These are phyloP conservation scores for Schizothecium vesticola DNA, from an alignment of 495 filamentous ascomycete genomes.

Conservation along the genomic window DNA sequence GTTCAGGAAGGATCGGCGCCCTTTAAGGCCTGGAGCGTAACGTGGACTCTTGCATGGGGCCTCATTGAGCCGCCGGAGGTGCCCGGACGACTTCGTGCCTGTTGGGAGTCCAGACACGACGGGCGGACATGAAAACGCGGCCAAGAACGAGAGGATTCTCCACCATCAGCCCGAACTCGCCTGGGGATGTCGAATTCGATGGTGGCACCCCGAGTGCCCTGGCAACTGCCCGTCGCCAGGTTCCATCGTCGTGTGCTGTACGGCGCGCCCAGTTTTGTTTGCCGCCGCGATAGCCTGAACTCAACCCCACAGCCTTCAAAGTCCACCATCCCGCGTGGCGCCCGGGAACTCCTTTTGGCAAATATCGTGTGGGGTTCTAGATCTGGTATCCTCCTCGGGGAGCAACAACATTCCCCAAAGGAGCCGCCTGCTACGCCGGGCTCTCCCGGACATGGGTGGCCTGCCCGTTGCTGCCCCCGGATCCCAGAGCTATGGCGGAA, in stretches of 20 bases:
- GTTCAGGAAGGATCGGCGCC: neutral
- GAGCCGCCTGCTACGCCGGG: neutral
- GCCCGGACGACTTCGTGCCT: no score
- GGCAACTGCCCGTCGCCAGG: no score
- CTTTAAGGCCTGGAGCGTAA: neutral
- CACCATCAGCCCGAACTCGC: no score
- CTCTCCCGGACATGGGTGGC: neutral
- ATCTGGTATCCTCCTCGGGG: neutral
- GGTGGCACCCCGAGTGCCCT: no score
- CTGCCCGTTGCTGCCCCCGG: neutral
- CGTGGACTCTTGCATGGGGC: neutral
- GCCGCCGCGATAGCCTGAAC: neutral
- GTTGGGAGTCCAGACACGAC: no score
- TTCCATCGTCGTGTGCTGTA: no score
- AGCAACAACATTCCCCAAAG: neutral
- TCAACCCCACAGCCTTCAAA: neutral
- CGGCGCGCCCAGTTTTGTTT: neutral
- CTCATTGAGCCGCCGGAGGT: no score
- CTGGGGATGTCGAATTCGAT: no score
- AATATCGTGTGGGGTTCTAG: neutral
- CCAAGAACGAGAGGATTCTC: no score
- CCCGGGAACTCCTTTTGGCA: neutral
- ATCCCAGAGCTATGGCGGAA: rapidly evolving
- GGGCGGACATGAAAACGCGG: no score
- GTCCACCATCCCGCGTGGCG: neutral